Evolutionary conservation across 306 rosid genomes (phyloP).

Genomic region (Albizia julibrissin): DNA sequence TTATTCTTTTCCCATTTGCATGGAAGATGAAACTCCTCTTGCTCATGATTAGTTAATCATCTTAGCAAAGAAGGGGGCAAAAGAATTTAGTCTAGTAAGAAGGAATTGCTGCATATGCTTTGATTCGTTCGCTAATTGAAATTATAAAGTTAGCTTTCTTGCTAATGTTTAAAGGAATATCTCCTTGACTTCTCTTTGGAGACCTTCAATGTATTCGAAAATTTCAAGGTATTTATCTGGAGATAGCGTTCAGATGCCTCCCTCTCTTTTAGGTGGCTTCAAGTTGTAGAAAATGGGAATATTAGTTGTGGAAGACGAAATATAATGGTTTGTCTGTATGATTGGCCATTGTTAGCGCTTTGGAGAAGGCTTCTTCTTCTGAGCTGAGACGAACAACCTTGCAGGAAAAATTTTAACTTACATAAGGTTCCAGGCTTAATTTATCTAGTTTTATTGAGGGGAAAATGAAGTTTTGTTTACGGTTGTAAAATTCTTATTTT

Average conservation of each 20-base stretch:
- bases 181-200: background rate
- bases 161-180: background rate
- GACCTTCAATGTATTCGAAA: background rate
- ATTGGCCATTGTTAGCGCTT: background rate
- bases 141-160: background rate
- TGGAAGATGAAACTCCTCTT: background rate
- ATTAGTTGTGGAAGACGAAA: background rate
- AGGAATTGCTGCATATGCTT: background rate
- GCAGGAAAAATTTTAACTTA: background rate
- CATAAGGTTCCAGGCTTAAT: background rate
- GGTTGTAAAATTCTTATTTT: background rate
- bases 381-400: constrained; percentile 4
- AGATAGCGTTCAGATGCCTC: background rate
- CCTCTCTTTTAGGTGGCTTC: background rate
- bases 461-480: background rate
- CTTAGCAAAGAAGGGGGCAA: background rate
- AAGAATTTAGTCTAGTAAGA: constrained; percentile 7
- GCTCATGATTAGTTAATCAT: background rate
- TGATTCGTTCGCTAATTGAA: background rate
- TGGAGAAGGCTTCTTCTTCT: background rate
- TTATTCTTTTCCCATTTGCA: background rate
- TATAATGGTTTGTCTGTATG: background rate
- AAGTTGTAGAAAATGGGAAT: background rate
- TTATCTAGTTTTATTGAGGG: background rate
- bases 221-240: background rate